Evolutionary conservation across 208 protist species (phyloP).

Genomic region (Leishmania arabica): DNA sequence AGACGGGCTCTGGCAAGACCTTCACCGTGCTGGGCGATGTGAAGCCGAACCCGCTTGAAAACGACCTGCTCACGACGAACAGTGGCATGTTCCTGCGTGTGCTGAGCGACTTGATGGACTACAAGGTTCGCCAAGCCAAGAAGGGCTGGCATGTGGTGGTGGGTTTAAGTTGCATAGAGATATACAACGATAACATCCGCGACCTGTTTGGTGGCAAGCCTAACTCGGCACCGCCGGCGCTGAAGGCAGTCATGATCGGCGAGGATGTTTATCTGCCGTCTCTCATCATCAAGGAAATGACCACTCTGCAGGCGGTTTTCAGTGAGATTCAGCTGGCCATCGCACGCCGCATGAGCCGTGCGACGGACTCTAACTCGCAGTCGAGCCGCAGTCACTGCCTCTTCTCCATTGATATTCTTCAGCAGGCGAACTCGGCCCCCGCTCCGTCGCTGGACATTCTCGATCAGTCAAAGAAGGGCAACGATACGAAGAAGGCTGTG

Average conservation of each 20-base stretch:
- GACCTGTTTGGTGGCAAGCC: conserved; percentile 76
- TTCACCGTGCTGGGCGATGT: conserved; percentile 84
- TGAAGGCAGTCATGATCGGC: conserved; percentile 84
- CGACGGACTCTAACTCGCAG: conserved; percentile 83
- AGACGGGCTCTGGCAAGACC: conserved; percentile 93
- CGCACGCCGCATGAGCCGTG: conserved; percentile 63
- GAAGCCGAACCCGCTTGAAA: conserved; percentile 60
- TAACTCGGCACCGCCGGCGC: conserved; percentile 46
- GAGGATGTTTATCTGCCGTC: conserved; percentile 72
- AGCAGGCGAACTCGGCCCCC: conserved; percentile 70
- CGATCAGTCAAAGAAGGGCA: conserved; percentile 40
- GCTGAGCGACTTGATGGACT: conserved; percentile 84
- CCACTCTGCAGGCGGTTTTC: conserved; percentile 62
- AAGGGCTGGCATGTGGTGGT: conserved; percentile 82
- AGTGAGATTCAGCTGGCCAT: conserved; percentile 79
- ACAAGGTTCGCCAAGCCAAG: conserved; percentile 50
- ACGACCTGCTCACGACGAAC: conserved; percentile 75
- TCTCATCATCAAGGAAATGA: conserved; percentile 71
- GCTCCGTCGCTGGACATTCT: conserved; percentile 67
- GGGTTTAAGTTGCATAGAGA: conserved; percentile 83
- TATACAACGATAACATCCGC: conserved; percentile 89
- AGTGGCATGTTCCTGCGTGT: conserved; percentile 91
- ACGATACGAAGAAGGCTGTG: conserved; percentile 15
- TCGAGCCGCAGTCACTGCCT: conserved; percentile 93
- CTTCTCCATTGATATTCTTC: conserved; percentile 90